phyloP scores from a whole-genome alignment of 306 rosid genomes.

The Fragaria nilgerrensis region DNA sequence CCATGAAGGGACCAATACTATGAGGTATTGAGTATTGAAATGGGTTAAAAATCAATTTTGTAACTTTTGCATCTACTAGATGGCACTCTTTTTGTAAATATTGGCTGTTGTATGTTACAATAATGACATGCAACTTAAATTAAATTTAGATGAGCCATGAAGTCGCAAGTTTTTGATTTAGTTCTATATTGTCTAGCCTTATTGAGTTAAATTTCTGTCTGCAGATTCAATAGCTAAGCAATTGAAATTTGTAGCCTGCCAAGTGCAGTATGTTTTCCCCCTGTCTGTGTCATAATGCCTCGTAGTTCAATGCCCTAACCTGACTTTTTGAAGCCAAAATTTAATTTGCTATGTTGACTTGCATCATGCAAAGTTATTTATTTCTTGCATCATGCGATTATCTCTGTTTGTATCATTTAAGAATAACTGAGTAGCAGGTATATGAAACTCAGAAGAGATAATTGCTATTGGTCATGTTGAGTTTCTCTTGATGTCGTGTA shows the following conservation, averaged over 20 bases:
- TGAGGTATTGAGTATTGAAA: not conserved
- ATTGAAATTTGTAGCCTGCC: not conserved
- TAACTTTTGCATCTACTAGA: not conserved
- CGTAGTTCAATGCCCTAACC: not conserved
- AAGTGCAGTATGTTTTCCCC: not conserved
- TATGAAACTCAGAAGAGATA: not conserved
- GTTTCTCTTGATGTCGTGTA: not conserved
- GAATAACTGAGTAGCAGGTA: not conserved
- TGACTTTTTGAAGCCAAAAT: not conserved
- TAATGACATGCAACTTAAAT: not conserved
- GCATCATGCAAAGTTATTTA: not conserved
- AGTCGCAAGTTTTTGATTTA: not conserved
- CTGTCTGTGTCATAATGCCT: not conserved
- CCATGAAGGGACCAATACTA: not conserved
- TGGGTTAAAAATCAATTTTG: not conserved
- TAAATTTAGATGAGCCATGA: not conserved
- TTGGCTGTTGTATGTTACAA: not conserved
- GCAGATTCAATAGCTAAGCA: slow-evolving; percentile 1
- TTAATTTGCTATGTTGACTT: not conserved
- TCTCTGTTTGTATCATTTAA: not conserved
- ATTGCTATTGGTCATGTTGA: not conserved
- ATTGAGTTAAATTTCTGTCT: not conserved
- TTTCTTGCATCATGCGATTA: too few relatives aligned
- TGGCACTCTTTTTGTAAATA: not conserved
- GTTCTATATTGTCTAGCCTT: not conserved